phyloP scores from a whole-genome alignment of 2,329 filamentous ascomycete genomes.

The Penicillium occitanis region DNA sequence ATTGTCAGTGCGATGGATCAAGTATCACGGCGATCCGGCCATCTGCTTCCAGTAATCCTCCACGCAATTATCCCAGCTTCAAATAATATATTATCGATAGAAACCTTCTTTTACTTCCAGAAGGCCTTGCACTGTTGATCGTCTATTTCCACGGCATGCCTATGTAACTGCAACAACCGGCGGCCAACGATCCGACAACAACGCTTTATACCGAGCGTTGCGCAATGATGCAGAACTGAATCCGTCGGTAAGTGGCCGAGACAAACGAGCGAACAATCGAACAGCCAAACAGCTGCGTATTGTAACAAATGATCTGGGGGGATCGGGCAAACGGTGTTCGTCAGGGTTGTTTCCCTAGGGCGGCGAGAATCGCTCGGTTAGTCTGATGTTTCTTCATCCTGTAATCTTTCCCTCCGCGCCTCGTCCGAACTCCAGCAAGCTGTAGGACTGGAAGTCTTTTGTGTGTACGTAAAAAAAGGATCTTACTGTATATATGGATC shows the following conservation, averaged over 20 bases:
- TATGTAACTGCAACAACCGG: background rate
- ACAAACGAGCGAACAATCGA: slow-evolving; percentile 5
- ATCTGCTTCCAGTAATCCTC: slow-evolving; percentile 21
- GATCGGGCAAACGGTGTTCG: background rate
- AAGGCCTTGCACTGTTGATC: background rate
- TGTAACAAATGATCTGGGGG: background rate
- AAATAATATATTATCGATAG: background rate
- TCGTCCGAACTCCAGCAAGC: slow-evolving; percentile 3
- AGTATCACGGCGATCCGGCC: slow-evolving; percentile 23
- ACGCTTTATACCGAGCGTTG: slow-evolving; percentile 1
- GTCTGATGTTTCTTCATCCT: slow-evolving; percentile 12
- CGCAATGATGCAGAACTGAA: slow-evolving; percentile 10
- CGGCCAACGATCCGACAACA: slow-evolving; percentile 4
- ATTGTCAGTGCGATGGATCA: slow-evolving; percentile 27
- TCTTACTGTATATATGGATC: slow-evolving; percentile 4
- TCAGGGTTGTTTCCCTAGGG: slow-evolving; percentile 4
- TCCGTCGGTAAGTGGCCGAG: background rate
- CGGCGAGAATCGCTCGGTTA: slow-evolving; percentile 1
- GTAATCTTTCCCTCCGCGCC: slow-evolving; percentile 7
- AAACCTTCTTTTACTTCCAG: background rate
- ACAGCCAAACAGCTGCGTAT: background rate
- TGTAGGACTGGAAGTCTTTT: background rate
- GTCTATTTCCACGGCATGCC: slow-evolving; percentile 6
- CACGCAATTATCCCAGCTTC: background rate
- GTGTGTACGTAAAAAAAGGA: background rate